These are phyloP conservation scores for Collybia mongolica DNA, from an alignment of 768 basidiomycete genomes.

Conservation along the genomic window DNA sequence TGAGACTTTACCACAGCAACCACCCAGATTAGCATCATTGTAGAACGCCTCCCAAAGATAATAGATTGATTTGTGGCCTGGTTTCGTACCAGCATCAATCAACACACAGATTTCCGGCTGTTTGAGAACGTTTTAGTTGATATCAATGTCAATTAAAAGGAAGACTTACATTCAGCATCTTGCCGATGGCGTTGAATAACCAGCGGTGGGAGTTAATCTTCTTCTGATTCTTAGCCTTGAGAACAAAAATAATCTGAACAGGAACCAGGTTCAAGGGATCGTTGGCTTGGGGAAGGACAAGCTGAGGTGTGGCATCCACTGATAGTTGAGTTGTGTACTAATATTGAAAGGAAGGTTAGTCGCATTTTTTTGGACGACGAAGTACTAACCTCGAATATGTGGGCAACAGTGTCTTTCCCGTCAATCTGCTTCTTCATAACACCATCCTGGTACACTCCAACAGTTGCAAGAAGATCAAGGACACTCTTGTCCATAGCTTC, in stretches of 20 bases:
- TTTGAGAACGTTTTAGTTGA: background rate
- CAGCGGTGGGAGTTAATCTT: slow-evolving; percentile 96
- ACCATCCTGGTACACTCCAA: slow-evolving; percentile 93
- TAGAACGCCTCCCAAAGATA: slow-evolving; percentile 94
- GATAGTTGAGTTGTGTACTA: slow-evolving; percentile 97
- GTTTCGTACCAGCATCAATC: slow-evolving; percentile 95
- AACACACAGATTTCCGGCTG: slow-evolving; percentile 92
- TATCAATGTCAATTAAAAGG: slow-evolving; percentile 6
- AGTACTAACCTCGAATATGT: slow-evolving; percentile 83
- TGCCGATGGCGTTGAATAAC: slow-evolving; percentile 93
- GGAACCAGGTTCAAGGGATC: slow-evolving; percentile 93
- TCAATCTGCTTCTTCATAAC: slow-evolving; percentile 93
- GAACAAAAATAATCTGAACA: slow-evolving; percentile 86
- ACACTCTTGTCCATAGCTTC: slow-evolving; percentile 96
- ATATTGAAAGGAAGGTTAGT: slow-evolving; percentile 7
- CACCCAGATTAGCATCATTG: slow-evolving; percentile 74
- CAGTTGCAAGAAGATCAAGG: slow-evolving; percentile 82
- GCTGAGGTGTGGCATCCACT: slow-evolving; percentile 85
- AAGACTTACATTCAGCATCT: slow-evolving; percentile 61
- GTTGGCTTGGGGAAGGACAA: slow-evolving; percentile 86
- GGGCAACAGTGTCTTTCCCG: slow-evolving; percentile 85
- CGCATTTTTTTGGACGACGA: background rate
- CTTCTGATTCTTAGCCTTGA: slow-evolving; percentile 95
- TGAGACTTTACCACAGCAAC: slow-evolving; percentile 69
- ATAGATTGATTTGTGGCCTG: slow-evolving; percentile 94